These are phyloP conservation scores for Neurospora africana DNA, from an alignment of 495 filamentous ascomycete species.

Conservation along the genomic window DNA sequence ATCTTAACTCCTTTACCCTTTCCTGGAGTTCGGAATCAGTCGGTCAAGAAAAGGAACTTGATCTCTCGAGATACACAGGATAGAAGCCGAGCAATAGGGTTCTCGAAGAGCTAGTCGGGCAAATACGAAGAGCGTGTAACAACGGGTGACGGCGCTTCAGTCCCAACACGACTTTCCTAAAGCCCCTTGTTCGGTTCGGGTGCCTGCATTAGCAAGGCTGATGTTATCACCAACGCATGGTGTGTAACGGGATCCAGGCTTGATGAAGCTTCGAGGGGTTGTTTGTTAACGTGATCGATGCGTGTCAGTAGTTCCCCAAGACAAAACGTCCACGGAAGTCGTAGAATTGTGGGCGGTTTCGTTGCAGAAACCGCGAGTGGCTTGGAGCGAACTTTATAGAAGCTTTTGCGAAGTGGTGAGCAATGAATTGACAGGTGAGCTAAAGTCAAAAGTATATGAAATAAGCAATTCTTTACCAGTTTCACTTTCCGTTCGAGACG, in stretches of 20 bases:
- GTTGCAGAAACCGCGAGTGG: not conserved
- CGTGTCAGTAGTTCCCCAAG: not conserved
- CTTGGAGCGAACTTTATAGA: not conserved
- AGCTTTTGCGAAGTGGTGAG: not conserved
- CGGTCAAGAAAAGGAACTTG: not conserved
- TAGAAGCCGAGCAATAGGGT: not conserved
- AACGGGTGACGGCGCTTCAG: constrained; percentile 17
- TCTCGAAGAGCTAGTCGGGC: not conserved
- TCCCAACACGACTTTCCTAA: not conserved
- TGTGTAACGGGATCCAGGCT: not conserved
- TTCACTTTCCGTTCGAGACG: not conserved
- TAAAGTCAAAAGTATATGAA: not conserved
- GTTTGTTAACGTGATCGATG: not conserved
- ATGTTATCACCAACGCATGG: not conserved
- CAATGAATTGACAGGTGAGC: not conserved
- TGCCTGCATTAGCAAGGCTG: constrained; percentile 17
- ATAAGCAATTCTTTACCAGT: not conserved
- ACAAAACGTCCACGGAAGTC: not conserved
- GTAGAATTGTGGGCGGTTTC: not conserved
- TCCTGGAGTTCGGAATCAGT: not conserved
- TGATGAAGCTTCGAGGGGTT: not conserved
- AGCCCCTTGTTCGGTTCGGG: constrained; percentile 10
- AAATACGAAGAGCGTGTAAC: constrained; percentile 22
- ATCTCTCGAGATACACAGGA: not conserved
- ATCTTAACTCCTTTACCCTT: not conserved